Percentiles rank a stretch among this genome's conserved stretches.
These are phyloP conservation scores for Pistacia integerrima DNA, from an alignment of 345 rosid genomes.

Conservation along the genomic window DNA sequence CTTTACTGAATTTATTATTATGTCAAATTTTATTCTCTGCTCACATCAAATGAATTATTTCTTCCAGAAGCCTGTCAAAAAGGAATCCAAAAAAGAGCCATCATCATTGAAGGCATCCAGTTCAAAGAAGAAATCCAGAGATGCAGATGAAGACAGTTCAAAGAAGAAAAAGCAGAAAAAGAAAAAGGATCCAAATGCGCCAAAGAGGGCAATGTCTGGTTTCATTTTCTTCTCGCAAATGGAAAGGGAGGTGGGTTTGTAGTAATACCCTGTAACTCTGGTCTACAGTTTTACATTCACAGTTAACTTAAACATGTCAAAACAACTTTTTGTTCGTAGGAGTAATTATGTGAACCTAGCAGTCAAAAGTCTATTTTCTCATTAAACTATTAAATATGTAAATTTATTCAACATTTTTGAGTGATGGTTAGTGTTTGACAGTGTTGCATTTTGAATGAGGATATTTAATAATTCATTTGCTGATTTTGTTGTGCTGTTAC, in stretches of 20 bases:
- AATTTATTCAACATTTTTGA: not conserved
- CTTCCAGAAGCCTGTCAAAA: conserved; percentile 70
- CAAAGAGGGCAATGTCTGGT: conserved; percentile 78
- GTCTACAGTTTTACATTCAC: not conserved
- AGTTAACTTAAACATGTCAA: not conserved
- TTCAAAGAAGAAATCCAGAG: conserved; percentile 68
- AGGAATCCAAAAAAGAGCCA: conserved; percentile 67
- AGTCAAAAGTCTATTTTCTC: not conserved
- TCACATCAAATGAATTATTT: conserved; percentile 4
- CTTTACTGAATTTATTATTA: not conserved
- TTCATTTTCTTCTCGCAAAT: conserved; percentile 72
- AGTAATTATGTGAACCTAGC: not conserved
- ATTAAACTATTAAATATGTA: not conserved
- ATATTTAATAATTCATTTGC: not conserved
- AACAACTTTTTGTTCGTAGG: not conserved
- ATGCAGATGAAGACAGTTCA: conserved; percentile 63
- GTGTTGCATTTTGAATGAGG: not conserved
- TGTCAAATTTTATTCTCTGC: not conserved
- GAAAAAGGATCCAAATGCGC: conserved; percentile 98
- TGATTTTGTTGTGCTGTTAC: conserved; percentile 24
- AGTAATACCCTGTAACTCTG: too few relatives aligned
- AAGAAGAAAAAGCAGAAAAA: conserved; percentile 80
- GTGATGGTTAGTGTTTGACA: not conserved
- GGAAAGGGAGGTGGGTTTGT: conserved; percentile 76
- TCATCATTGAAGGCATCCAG: conserved; percentile 57